Percentiles rank a stretch among this genome's conserved stretches.
Conservation (phyloP, 208 protist genomes). For the Acanthamoeba comandoni region DNA sequence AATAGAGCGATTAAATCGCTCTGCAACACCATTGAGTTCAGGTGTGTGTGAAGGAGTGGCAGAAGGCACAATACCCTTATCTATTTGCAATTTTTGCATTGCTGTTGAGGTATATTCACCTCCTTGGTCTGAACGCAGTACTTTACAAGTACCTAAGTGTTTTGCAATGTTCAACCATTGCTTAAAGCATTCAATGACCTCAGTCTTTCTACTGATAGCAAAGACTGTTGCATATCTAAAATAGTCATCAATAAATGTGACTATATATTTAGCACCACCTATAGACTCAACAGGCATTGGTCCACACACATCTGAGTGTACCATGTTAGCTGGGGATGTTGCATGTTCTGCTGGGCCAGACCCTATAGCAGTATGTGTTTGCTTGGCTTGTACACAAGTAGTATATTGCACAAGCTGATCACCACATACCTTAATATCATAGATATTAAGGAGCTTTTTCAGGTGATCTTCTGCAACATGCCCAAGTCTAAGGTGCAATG, state of each 20-base stretch:
- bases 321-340: not conserved
- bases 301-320: not conserved
- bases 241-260: not conserved
- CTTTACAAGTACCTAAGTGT: not conserved
- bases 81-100: not conserved
- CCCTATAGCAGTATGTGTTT: not conserved
- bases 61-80: not conserved
- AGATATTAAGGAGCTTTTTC: not conserved
- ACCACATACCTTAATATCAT: not conserved
- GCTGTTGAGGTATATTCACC: not conserved
- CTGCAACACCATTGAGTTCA: conserved; percentile 11
- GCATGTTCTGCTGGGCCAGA: not conserved
- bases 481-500: not conserved
- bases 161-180: not conserved
- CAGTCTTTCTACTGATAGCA: not conserved
- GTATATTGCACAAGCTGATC: not conserved
- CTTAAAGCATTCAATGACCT: not conserved
- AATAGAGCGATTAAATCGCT: not conserved
- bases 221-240: not conserved
- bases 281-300: not conserved
- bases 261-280: not conserved
- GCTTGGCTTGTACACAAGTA: not conserved
- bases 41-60: not conserved
- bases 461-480: not conserved
- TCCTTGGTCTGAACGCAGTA: not conserved